Percentiles rank a stretch among this genome's conserved stretches.
Conservation (phyloP, 768 basidiomycete genomes). For the Tylopilus balloui region DNA sequence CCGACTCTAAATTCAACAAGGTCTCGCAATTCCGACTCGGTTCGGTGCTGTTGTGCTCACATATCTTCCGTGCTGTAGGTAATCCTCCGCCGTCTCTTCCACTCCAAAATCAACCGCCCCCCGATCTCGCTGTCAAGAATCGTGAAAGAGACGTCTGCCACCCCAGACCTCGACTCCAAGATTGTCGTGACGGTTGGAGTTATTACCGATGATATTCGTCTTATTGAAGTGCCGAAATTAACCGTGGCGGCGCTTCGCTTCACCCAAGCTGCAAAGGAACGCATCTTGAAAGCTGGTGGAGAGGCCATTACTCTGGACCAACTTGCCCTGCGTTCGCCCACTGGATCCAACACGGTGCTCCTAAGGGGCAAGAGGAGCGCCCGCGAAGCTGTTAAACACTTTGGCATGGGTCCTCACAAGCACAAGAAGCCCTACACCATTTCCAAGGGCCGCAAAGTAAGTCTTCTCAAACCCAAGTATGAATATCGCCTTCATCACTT, state of each 20-base stretch:
- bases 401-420: slow-evolving; percentile 98
- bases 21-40: slow-evolving; percentile 33
- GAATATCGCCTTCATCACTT: neutral
- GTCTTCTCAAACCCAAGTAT: slow-evolving; percentile 4
- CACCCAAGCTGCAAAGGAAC: slow-evolving; percentile 88
- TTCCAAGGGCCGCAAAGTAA: slow-evolving; percentile 93
- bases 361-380: slow-evolving; percentile 90
- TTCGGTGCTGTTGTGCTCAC: slow-evolving; percentile 17
- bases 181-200: slow-evolving; percentile 87
- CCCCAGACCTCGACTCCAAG: slow-evolving; percentile 68
- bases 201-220: slow-evolving; percentile 93
- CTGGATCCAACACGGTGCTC: slow-evolving; percentile 91
- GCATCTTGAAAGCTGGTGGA: slow-evolving; percentile 93
- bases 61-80: slow-evolving; percentile 43
- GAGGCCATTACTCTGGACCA: slow-evolving; percentile 95
- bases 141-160: slow-evolving; percentile 69
- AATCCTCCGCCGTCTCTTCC: slow-evolving; percentile 94
- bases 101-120: slow-evolving; percentile 95
- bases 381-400: slow-evolving; percentile 95
- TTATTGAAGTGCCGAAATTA: slow-evolving; percentile 81
- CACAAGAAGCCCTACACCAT: slow-evolving; percentile 96
- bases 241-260: slow-evolving; percentile 93
- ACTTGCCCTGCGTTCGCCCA: slow-evolving; percentile 91
- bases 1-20: slow-evolving; percentile 95
- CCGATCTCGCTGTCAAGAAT: slow-evolving; percentile 94